A percentile compares a stretch with the other conserved stretches of the same genome.
phyloP scores from a whole-genome alignment of 306 rosid species.

The Glycine latifolia region DNA sequence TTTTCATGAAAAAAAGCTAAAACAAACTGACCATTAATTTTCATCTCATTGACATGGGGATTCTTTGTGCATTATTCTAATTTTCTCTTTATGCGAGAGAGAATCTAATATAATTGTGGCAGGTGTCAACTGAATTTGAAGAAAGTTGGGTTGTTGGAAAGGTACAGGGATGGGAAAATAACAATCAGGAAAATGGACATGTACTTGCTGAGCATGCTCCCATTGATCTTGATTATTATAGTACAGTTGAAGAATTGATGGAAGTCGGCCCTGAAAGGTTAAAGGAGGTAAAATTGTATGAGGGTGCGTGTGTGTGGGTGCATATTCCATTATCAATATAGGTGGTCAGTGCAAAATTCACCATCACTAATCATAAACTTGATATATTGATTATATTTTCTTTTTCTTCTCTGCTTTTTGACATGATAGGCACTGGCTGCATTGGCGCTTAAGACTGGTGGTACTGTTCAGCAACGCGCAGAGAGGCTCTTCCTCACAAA shows the following conservation, averaged over 20 bases:
- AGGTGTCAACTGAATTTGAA: slow-evolving; percentile 83
- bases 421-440: slow-evolving; percentile 77
- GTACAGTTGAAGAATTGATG: slow-evolving; percentile 82
- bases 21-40: not conserved
- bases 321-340: not conserved
- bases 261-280: slow-evolving; percentile 94
- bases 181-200: slow-evolving; percentile 69
- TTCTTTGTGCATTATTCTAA: slow-evolving; percentile 8
- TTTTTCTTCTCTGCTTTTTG: slow-evolving; percentile 12
- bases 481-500: slow-evolving; percentile 96
- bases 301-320: not conserved
- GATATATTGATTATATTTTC: slow-evolving; percentile 22
- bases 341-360: not conserved
- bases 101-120: slow-evolving; percentile 48
- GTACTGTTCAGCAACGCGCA: slow-evolving; percentile 95
- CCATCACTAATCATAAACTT: slow-evolving; percentile 4
- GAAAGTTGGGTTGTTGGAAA: slow-evolving; percentile 76
- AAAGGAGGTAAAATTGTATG: slow-evolving; percentile 70
- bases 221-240: slow-evolving; percentile 90
- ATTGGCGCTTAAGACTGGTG: slow-evolving; percentile 87
- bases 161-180: slow-evolving; percentile 79
- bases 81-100: slow-evolving; percentile 7
- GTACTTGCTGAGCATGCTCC: slow-evolving; percentile 57
- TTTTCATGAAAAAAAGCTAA: not conserved
- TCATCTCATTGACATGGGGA: slow-evolving; percentile 2